Conservation (phyloP, 306 rosid species). For the Clitoria ternatea region DNA sequence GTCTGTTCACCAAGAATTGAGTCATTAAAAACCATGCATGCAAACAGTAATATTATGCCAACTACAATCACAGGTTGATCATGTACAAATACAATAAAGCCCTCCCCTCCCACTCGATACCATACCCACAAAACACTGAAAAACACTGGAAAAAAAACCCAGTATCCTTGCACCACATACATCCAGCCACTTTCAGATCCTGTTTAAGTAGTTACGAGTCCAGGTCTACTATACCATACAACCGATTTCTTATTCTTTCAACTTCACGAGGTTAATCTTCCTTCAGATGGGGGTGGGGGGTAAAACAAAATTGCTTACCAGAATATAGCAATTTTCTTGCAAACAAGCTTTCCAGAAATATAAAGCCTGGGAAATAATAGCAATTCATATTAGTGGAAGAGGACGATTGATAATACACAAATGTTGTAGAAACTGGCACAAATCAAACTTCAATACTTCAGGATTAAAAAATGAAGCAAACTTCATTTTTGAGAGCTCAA, state of each 20-base stretch:
- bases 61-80: background rate
- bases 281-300: background rate
- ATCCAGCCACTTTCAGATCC: background rate
- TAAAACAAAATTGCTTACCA: background rate
- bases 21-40: background rate
- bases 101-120: background rate
- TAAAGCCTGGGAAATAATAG: constrained; percentile 16
- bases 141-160: background rate
- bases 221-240: constrained; percentile 1
- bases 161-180: background rate
- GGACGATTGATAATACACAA: background rate
- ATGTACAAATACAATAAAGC: background rate
- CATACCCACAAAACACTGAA: background rate
- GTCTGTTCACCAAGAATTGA: background rate
- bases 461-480: background rate
- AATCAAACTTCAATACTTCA: background rate
- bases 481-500: background rate
- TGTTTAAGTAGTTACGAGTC: background rate
- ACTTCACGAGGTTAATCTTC: constrained; percentile 3
- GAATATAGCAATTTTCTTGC: background rate
- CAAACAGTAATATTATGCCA: background rate
- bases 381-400: constrained; percentile 11
- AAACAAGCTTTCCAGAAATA: constrained; percentile 23
- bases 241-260: background rate
- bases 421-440: background rate